A percentile compares a stretch with the other conserved stretches of the same genome.
These are phyloP conservation scores for Candida multigemmis DNA, from an alignment of 805 yeast species.

Conservation along the genomic window DNA sequence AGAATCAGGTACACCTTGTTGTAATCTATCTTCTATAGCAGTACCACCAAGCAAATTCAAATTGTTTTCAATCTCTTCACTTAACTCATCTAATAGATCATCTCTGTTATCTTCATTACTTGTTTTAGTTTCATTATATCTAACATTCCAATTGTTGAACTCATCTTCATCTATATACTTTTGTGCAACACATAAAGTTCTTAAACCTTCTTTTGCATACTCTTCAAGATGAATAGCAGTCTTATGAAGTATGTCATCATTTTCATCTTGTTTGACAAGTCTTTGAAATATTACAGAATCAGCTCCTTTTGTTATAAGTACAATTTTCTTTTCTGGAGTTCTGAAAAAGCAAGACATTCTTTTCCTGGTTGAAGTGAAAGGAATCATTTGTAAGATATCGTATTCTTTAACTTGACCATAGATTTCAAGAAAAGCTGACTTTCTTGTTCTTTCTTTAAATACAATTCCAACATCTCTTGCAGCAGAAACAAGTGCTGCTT, in stretches of 20 bases:
- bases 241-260: conserved; percentile 37
- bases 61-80: conserved; percentile 51
- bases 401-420: conserved; percentile 39
- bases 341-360: conserved; percentile 70
- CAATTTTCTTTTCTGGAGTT: conserved; percentile 28
- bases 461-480: conserved; percentile 69
- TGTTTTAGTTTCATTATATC: conserved; percentile 51
- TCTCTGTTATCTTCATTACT: conserved; percentile 52
- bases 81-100: conserved; percentile 40
- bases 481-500: conserved; percentile 67
- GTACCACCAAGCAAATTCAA: conserved; percentile 64
- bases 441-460: conserved; percentile 45
- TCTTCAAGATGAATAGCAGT: conserved; percentile 60
- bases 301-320: conserved; percentile 63
- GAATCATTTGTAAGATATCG: conserved; percentile 46
- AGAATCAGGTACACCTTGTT: conserved; percentile 70
- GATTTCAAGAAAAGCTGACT: conserved; percentile 31
- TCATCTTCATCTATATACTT: conserved; percentile 34
- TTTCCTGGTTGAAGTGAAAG: conserved; percentile 65
- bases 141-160: conserved; percentile 46
- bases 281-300: conserved; percentile 55
- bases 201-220: conserved; percentile 68
- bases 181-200: conserved; percentile 67
- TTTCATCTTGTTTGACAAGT: conserved; percentile 20
- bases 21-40: conserved; percentile 73